phyloP scores from a whole-genome alignment of 805 yeast species.

The Candida dendrica region DNA sequence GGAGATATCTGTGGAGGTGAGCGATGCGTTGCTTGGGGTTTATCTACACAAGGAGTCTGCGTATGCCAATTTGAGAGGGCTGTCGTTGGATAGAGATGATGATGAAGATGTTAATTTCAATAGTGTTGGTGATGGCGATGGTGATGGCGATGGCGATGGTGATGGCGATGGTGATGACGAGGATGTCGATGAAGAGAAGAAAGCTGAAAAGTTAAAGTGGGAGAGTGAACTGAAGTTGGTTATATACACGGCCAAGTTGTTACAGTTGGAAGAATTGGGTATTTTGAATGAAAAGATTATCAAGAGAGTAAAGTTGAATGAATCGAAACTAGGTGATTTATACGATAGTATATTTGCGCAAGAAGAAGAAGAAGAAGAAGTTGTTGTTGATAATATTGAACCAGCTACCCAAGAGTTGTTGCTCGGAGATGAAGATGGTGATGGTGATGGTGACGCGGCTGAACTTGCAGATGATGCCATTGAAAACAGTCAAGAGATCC shows the following conservation, averaged over 20 bases:
- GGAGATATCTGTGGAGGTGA: slow-evolving; percentile 23
- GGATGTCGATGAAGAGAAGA: slow-evolving; percentile 10
- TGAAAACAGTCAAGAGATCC: slow-evolving; percentile 3
- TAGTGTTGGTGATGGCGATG: slow-evolving; percentile 29
- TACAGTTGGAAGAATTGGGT: slow-evolving; percentile 26
- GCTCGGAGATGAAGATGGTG: slow-evolving; percentile 2
- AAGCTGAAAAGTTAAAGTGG: slow-evolving; percentile 22
- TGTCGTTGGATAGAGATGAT: slow-evolving; percentile 42
- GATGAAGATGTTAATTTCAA: slow-evolving; percentile 41
- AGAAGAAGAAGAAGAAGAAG: slow-evolving; percentile 3
- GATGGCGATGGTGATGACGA: slow-evolving; percentile 21
- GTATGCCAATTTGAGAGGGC: slow-evolving; percentile 27
- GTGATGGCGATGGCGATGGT: slow-evolving; percentile 46
- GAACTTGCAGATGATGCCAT: slow-evolving; percentile 2
- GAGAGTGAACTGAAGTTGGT: slow-evolving; percentile 33
- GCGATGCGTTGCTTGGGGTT: slow-evolving; percentile 28
- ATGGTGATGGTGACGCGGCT: slow-evolving; percentile 1
- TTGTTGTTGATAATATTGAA: no score
- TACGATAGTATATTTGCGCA: slow-evolving; percentile 5
- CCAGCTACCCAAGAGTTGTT: no score
- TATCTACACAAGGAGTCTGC: slow-evolving; percentile 45
- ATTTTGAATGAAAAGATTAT: slow-evolving; percentile 22
- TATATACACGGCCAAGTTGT: slow-evolving; percentile 32
- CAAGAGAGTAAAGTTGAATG: slow-evolving; percentile 31
- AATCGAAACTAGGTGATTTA: slow-evolving; percentile 26